These are phyloP conservation scores for Oenanthe sinensis DNA, from an alignment of 129 eudicot genomes.

Conservation along the genomic window DNA sequence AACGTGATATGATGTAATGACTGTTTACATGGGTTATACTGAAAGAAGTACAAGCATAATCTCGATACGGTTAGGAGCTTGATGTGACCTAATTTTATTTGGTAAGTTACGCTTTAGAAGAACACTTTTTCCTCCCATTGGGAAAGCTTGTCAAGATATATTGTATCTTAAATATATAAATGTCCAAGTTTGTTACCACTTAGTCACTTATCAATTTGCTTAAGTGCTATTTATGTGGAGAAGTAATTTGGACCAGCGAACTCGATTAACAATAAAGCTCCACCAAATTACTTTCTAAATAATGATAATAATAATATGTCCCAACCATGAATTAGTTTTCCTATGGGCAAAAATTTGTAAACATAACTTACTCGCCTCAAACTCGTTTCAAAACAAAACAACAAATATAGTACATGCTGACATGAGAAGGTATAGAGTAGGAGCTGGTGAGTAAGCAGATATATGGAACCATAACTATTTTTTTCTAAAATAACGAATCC, in stretches of 20 bases:
- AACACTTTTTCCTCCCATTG: not conserved
- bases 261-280: not conserved
- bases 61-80: not conserved
- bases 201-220: not conserved
- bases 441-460: not conserved
- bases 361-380: not conserved
- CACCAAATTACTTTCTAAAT: not conserved
- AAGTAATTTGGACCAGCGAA: not conserved
- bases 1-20: not conserved
- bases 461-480: not conserved
- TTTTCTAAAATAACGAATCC: not conserved
- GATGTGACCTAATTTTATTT: not conserved
- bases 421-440: not conserved
- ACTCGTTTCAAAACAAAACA: not conserved
- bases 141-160: not conserved
- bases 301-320: not conserved
- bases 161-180: not conserved
- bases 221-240: not conserved
- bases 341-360: not conserved
- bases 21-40: not conserved
- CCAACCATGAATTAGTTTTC: not conserved
- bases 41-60: not conserved
- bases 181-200: not conserved
- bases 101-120: not conserved
- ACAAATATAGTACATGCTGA: not conserved